Evolutionary conservation across 2,329 filamentous ascomycete genomes (phyloP).

Genomic region (Coniella vitis): DNA sequence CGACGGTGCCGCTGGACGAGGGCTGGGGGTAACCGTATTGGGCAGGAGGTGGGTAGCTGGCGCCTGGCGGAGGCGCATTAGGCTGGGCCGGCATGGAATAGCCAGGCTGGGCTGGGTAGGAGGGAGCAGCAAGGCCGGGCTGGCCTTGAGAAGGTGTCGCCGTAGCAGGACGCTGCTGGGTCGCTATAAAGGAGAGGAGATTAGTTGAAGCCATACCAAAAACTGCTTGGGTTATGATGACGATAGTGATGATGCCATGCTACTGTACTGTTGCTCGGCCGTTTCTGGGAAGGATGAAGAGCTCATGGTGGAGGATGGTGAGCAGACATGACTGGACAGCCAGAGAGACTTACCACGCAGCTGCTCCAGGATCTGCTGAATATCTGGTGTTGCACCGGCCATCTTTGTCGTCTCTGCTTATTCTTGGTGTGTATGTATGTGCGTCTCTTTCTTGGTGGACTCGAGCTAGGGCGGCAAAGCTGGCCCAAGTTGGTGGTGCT

Average conservation of each 20-base stretch:
- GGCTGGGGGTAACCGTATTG: slow-evolving; percentile 49
- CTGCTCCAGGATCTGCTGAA: slow-evolving; percentile 15
- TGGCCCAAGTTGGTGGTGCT: too few relatives aligned
- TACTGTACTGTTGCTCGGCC: background rate
- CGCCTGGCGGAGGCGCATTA: slow-evolving; percentile 3
- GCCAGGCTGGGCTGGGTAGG: slow-evolving; percentile 12
- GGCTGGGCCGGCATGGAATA: slow-evolving; percentile 8
- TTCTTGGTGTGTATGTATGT: background rate
- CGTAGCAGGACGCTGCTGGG: slow-evolving; percentile 12
- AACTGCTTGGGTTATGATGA: too few relatives aligned
- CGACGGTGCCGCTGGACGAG: slow-evolving; percentile 67
- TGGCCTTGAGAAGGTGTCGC: slow-evolving; percentile 15
- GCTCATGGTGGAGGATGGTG: background rate
- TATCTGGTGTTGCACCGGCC: slow-evolving; percentile 14
- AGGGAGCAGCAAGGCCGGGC: slow-evolving; percentile 12
- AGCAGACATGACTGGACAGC: too few relatives aligned
- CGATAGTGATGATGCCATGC: background rate
- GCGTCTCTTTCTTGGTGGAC: too few relatives aligned
- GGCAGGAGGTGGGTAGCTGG: slow-evolving; percentile 12
- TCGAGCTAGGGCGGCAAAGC: too few relatives aligned
- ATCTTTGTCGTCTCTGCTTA: slow-evolving; percentile 3
- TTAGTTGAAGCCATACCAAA: background rate
- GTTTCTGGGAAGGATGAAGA: background rate
- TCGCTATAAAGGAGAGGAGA: slow-evolving; percentile 1
- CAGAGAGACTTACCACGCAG: slow-evolving; percentile 12